Evolutionary conservation across 73 alveolate genomes (phyloP).

Genomic region (Tetrahymena borealis): DNA sequence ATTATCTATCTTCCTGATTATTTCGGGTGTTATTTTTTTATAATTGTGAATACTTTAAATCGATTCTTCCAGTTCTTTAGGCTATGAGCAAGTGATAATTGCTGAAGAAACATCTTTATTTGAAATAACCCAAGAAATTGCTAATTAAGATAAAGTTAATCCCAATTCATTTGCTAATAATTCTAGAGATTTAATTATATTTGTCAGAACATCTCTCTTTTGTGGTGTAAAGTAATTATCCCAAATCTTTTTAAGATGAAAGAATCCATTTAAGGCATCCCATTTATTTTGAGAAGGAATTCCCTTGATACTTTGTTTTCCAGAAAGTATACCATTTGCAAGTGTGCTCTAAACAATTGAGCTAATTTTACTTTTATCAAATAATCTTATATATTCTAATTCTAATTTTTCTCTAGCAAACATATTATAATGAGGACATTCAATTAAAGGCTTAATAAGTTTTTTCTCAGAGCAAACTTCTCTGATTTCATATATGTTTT

Average conservation of each 20-base stretch:
- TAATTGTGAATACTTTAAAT: slow-evolving; percentile 64
- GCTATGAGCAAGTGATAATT: slow-evolving; percentile 75
- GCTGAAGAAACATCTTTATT: slow-evolving; percentile 80
- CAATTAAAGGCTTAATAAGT: slow-evolving; percentile 81
- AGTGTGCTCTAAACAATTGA: slow-evolving; percentile 62
- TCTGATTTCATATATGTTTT: slow-evolving; percentile 68
- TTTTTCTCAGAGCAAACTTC: slow-evolving; percentile 54
- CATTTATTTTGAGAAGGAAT: slow-evolving; percentile 51
- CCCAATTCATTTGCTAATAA: slow-evolving; percentile 60
- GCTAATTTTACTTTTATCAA: slow-evolving; percentile 22
- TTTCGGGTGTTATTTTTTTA: slow-evolving; percentile 58
- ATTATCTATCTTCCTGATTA: slow-evolving; percentile 57
- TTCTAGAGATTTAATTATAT: slow-evolving; percentile 19
- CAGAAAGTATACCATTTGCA: slow-evolving; percentile 59
- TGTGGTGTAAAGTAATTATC: neutral
- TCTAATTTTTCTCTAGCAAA: slow-evolving; percentile 83
- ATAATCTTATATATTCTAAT: slow-evolving; percentile 66
- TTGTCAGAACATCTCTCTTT: neutral
- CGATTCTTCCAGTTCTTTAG: slow-evolving; percentile 73
- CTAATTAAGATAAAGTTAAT: slow-evolving; percentile 70
- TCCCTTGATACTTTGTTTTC: slow-evolving; percentile 50
- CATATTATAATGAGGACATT: slow-evolving; percentile 84
- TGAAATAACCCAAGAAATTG: slow-evolving; percentile 84
- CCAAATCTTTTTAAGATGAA: slow-evolving; percentile 4
- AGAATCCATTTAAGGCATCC: neutral